Evolutionary conservation across 495 filamentous ascomycete genomes (phyloP), one percentile per base, ranked within the genome.

Genomic region (Apodospora peruviana): DNA sequence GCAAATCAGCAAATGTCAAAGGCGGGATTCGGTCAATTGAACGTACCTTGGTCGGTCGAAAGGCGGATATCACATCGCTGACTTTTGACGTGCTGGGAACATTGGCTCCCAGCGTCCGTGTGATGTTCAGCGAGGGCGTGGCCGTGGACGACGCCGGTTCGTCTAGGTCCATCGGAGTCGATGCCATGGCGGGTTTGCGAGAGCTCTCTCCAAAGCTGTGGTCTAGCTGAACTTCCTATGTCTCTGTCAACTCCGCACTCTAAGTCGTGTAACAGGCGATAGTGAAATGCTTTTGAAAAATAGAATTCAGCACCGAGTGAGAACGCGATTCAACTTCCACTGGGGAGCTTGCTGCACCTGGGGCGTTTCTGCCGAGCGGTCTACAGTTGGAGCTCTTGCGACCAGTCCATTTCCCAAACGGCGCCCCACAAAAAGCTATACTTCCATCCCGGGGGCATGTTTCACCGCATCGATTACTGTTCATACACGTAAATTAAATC

Each of bases 151-250:
- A 60, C 4, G 66, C 54, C n/a, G 60, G 40, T 20, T 69, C 69
- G 43, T 79, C 76, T 42, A 79, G 57, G 32, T 73, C 75, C 76
- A 79, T 79, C 5, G 73, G 71, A 20, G 72, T 77, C 9, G 74
- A 72, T 8, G 71, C 62, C 75, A 79, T 78, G 27, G 14, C 27
- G 27, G 14, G 27, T 32, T 32, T 7, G 27, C 27, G 27, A 32
- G 7, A n/a, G n/a, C n/a, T n/a, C n/a, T n/a, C n/a, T n/a, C n/a
- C n/a, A n/a, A n/a, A n/a, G n/a, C n/a, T n/a, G n/a, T n/a, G n/a
- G n/a, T n/a, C n/a, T n/a, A n/a, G n/a, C n/a, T n/a, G n/a, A n/a
- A n/a, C n/a, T n/a, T n/a, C n/a, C n/a, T n/a, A n/a, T n/a, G n/a
- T n/a, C n/a, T n/a, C n/a, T n/a, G n/a, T n/a, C n/a, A n/a, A n/a